Conservation (phyloP, 805 yeast genomes). For the Cyberlindnera saturnus region DNA sequence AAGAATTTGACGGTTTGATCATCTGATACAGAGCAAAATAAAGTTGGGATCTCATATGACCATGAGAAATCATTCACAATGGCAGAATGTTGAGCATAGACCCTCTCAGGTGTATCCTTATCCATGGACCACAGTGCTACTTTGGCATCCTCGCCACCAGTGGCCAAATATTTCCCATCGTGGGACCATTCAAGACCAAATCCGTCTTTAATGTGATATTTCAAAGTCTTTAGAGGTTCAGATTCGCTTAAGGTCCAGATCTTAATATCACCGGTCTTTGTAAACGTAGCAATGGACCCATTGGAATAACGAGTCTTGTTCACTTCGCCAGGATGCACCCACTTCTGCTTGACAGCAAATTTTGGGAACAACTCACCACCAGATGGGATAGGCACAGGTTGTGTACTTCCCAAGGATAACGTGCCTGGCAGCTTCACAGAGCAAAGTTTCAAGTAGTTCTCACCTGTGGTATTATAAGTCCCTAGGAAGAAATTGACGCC, state of each 20-base stretch:
- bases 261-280: constrained; percentile 40
- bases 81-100: constrained; percentile 42
- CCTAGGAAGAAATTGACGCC: constrained; percentile 40
- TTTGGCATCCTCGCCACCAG: constrained; percentile 62
- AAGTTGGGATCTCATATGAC: constrained; percentile 34
- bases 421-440: constrained; percentile 36
- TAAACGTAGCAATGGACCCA: constrained; percentile 17
- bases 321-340: constrained; percentile 58
- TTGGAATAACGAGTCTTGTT: constrained; percentile 49
- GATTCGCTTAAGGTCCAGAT: constrained; percentile 30
- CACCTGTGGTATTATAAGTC: constrained; percentile 33
- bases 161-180: constrained; percentile 39
- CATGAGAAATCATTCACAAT: constrained; percentile 65
- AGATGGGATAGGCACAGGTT: constrained; percentile 23
- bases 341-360: constrained; percentile 31
- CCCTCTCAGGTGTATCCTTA: constrained; percentile 40
- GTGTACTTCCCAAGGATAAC: constrained; percentile 29
- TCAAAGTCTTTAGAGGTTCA: constrained; percentile 27
- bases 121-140: constrained; percentile 68
- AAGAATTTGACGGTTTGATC: constrained; percentile 56
- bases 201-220: constrained; percentile 61
- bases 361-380: constrained; percentile 29
- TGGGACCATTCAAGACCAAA: constrained; percentile 67
- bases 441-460: constrained; percentile 41
- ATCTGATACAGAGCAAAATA: constrained; percentile 71